Base-by-base conservation (phyloP, 129 eudicot genomes). In the Flaveria robusta region DNA sequence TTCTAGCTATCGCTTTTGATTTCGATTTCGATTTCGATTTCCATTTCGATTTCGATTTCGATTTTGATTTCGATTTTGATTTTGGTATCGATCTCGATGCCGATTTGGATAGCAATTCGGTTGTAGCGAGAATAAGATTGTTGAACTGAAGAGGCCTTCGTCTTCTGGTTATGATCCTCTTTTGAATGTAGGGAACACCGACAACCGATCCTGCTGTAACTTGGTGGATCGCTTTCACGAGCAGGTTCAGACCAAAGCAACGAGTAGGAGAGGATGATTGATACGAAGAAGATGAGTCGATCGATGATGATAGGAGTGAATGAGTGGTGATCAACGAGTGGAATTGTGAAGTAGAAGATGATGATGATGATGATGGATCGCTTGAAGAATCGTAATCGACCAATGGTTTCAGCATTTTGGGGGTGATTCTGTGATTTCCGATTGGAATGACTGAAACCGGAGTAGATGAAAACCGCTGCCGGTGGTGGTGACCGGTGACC, bases 191-290 rank as follows among this genome's bases (percentile, higher is more conserved):
- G 9, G 93, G 93, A 3, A 86, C 90, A 2, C 90, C 90, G 16
- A 88, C 78, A 9, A 79, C 80, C 7, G 93, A 88, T 23, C 93
- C 93, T 12, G 86, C 93, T 18, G 74, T 78, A 15, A 87, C 88
- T 27, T 81, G 87, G 79, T 85, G 85, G 54, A 88, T 84, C 19
- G 93, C 93, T 68, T 88, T 88, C 27, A 85, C 93, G 52, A 88
- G 90, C n/a, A 88, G 93, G 82, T 88, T 88, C n/a, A 88, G 85
- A 74, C 93, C 93, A 34, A 75, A 50, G 56, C 93, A 88, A 0
- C 93, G 90, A 49, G 77, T 45, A 12, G 71, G 52, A n/a, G 72
- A 45, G 14, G 68, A 47, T 20, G 80, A 65, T 76, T 62, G 71
- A 1, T n/a, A 75, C 15, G 79, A 62, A 63, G 79, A 63, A 29